These are phyloP conservation scores for Pseudisothecium myosuroides DNA, from an alignment of 225 moss, liverwort and hornwort genomes.

Conservation along the genomic window DNA sequence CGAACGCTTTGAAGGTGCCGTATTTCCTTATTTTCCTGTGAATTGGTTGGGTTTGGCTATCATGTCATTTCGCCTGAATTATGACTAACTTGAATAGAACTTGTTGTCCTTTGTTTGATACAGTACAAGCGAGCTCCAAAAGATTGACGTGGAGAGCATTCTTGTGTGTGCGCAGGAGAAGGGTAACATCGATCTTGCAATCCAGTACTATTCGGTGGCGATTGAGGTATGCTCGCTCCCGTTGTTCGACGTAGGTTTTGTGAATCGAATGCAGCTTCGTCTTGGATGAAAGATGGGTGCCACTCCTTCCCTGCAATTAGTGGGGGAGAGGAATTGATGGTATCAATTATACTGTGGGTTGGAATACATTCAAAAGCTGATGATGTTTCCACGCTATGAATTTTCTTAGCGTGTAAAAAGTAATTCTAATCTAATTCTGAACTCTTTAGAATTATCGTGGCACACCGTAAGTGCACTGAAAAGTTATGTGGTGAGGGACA, in stretches of 20 bases:
- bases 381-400: not conserved
- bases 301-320: not conserved
- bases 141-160: not conserved
- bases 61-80: not conserved
- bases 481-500: not conserved
- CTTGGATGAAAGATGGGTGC: not conserved
- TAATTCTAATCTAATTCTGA: not conserved
- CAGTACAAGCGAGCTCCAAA: not conserved
- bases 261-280: not conserved
- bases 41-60: not conserved
- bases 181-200: slow-evolving; percentile 91
- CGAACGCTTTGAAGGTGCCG: slow-evolving; percentile 95
- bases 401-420: no score
- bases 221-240: slow-evolving; percentile 54
- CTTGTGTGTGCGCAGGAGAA: slow-evolving; percentile 69
- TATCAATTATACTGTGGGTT: not conserved
- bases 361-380: not conserved
- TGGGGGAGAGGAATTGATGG: not conserved
- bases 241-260: not conserved
- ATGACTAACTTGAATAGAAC: not conserved
- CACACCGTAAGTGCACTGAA: not conserved
- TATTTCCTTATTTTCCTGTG: not conserved
- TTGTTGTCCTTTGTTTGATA: not conserved
- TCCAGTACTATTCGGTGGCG: slow-evolving; percentile 82
- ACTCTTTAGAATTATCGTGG: not conserved